phyloP scores from a whole-genome alignment of 1,139 yeast genomes.

The Zygoascus sp. region DNA sequence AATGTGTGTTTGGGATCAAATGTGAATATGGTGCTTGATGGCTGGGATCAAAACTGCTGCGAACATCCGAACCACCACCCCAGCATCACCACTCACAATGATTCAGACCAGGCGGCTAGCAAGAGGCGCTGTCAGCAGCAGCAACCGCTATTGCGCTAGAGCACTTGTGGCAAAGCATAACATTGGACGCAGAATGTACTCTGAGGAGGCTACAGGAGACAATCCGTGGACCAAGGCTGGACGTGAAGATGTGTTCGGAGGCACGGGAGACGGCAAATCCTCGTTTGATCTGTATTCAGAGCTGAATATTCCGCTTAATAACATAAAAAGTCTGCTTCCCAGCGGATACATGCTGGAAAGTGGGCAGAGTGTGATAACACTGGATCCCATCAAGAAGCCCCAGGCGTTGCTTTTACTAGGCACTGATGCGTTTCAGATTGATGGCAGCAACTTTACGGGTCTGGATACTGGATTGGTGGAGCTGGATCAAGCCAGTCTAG shows the following conservation, averaged over 20 bases:
- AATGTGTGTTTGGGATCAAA: too few species aligned
- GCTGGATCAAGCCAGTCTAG: constrained; percentile 39
- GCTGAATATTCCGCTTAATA: constrained; percentile 33
- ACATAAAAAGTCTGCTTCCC: constrained; percentile 43
- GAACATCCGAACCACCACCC: too few species aligned
- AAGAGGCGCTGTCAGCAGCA: too few species aligned
- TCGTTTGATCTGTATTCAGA: constrained; percentile 32
- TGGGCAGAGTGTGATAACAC: constrained; percentile 45
- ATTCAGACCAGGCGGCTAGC: neutral
- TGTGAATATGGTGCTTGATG: too few species aligned
- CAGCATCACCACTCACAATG: too few species aligned
- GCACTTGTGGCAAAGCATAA: too few species aligned
- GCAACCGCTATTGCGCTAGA: too few species aligned
- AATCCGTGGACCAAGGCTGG: constrained; percentile 10
- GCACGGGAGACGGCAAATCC: constrained; percentile 9
- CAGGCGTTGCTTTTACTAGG: constrained; percentile 58
- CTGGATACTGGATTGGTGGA: constrained; percentile 37
- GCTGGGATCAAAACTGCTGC: too few species aligned
- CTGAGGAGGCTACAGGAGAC: constrained; percentile 7
- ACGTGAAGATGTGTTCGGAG: constrained; percentile 9
- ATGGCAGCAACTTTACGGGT: constrained; percentile 38
- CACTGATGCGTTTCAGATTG: constrained; percentile 59
- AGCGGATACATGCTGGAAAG: constrained; percentile 46
- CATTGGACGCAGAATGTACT: neutral
- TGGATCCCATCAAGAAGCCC: constrained; percentile 43